A percentile compares a stretch with the other conserved stretches of the same genome.
phyloP scores from a whole-genome alignment of 352 stramenopile species.

The Globisporangium mamillatum region DNA sequence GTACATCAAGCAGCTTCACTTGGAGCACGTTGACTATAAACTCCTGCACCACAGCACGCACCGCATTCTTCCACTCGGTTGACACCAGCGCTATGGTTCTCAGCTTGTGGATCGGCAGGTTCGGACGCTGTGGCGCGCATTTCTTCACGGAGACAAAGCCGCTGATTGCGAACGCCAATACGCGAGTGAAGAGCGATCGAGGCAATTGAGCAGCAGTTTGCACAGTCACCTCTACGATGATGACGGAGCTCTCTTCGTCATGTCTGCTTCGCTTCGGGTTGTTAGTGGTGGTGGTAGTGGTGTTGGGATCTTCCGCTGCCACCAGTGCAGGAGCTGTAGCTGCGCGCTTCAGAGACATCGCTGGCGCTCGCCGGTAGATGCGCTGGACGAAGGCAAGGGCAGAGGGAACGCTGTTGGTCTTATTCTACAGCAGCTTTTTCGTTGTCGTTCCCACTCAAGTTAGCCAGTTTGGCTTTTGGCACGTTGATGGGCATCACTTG shows the following conservation, averaged over 20 bases:
- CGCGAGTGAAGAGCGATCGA: not conserved
- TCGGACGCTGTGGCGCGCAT: slow-evolving; percentile 7
- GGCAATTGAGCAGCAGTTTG: slow-evolving; percentile 1
- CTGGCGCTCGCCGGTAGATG: not conserved
- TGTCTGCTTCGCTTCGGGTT: slow-evolving; percentile 5
- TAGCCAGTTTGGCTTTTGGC: not conserved
- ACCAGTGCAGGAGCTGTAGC: not conserved
- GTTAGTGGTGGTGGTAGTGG: not conserved
- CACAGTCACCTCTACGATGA: not conserved
- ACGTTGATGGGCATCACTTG: not conserved
- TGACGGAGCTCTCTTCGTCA: not conserved
- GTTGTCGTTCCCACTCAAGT: too few relatives aligned
- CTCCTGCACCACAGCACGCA: not conserved
- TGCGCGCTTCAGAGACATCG: not conserved
- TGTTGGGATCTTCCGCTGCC: not conserved
- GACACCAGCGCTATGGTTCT: slow-evolving; percentile 1
- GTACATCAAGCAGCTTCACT: slow-evolving; percentile 1
- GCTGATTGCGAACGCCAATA: slow-evolving; percentile 12
- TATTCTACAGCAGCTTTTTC: not conserved
- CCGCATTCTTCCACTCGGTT: not conserved
- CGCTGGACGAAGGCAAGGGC: not conserved
- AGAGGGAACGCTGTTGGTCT: not conserved
- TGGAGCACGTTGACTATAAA: slow-evolving; percentile 1
- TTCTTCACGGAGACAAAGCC: slow-evolving; percentile 2
- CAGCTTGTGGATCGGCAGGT: slow-evolving; percentile 14